Base-by-base conservation (phyloP, 805 yeast genomes). In the Starmerella floris region DNA sequence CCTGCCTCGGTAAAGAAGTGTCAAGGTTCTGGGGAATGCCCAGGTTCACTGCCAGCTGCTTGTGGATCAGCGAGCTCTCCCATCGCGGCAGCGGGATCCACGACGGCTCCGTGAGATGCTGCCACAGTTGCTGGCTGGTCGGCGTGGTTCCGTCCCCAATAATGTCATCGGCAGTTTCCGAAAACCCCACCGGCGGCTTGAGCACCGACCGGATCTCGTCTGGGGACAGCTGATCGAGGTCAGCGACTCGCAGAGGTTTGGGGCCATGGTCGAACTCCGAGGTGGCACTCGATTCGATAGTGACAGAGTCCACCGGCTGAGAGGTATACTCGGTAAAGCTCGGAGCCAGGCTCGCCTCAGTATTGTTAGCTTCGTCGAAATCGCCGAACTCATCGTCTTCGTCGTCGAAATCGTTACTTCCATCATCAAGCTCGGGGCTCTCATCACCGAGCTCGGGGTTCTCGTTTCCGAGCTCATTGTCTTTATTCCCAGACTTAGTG, bases 21-120 rank as follows among this genome's bases (percentile, higher is more conserved):
- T 78, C 84, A 15, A 78, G 62, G 52, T 79, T 78, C 32, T 81
- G 71, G 0, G 93, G 93, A 2, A 83, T 70, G 1, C 87, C 85
- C 35, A 83, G 62, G 23, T 76, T 70, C 17, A 77, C 64, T 26
- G 80, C 64, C 26, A 83, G 59, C 50, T 73, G 74, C 51, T 79
- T 72, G 39, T 85, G 71, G 21, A 80, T 68, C 17, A 75, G 66
- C 55, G 82, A 77, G 41, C 69, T 69, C 34, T 69, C 71, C 94
- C 94, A 83, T 45, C 76, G 77, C 16, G 77, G 69, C 1, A 78
- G 80, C 23, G 68, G 68, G 27, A 74, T 58, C 38, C 68, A 66
- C 0, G 76, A 74, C 15, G 65, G 43, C 9, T 64, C 62, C 2
- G 73, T 63, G n/a, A 78, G 59, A 42, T 68, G 68, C 19, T 61